Evolutionary conservation across 2,329 filamentous ascomycete species (phyloP).

Genomic region (Tolypocladium nubicola): DNA sequence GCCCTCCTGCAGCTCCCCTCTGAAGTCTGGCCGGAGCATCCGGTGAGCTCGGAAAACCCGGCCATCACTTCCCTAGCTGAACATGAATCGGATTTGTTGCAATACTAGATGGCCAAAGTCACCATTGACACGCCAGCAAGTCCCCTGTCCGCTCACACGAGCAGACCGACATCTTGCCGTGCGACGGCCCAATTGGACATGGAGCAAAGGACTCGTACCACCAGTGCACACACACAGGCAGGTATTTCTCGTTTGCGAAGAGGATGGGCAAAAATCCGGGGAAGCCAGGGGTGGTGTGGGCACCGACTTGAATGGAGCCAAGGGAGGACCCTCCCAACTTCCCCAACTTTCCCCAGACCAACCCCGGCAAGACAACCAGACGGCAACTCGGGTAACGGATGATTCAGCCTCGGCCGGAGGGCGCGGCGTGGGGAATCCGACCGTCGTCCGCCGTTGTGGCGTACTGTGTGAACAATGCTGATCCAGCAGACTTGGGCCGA

Average conservation of each 20-base stretch:
- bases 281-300: slow-evolving; percentile 23
- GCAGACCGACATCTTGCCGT: no score
- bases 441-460: neutral
- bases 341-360: slow-evolving; percentile 7
- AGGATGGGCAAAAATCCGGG: slow-evolving; percentile 17
- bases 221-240: neutral
- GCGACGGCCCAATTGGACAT: no score
- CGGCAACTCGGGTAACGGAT: neutral
- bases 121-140: no score
- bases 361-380: neutral
- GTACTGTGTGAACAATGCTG: neutral
- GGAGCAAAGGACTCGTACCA: neutral
- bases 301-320: slow-evolving; percentile 8
- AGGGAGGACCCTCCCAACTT: slow-evolving; percentile 5
- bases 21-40: no score
- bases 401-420: neutral
- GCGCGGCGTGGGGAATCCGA: neutral
- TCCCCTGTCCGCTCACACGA: no score
- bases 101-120: no score
- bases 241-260: neutral
- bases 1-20: no score
- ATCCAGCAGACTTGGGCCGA: neutral
- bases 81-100: neutral
- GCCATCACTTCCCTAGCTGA: no score
- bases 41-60: neutral